Evolutionary conservation across 306 rosid species (phyloP).

Genomic region (Benincasa hispida): DNA sequence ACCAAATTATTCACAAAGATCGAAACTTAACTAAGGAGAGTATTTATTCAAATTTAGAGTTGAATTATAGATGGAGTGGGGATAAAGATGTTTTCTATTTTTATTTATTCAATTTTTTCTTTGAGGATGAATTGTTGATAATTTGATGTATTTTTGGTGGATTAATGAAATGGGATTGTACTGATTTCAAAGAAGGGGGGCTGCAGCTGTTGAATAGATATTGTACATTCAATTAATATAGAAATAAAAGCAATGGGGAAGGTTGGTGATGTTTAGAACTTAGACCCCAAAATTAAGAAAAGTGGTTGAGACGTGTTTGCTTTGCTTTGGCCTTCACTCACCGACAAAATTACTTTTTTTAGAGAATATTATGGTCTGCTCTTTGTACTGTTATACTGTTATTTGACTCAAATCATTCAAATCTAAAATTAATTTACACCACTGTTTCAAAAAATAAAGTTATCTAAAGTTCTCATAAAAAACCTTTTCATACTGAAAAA

Average conservation of each 20-base stretch:
- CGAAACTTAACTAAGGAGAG: background rate
- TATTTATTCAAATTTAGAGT: background rate
- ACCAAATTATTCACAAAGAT: too few species aligned
- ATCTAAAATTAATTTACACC: background rate
- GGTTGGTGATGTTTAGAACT: background rate
- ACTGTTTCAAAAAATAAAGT: background rate
- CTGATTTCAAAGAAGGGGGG: background rate
- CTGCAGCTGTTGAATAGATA: background rate
- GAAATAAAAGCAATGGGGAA: background rate
- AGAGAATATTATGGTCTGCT: background rate
- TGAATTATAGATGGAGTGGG: background rate
- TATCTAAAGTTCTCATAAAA: background rate
- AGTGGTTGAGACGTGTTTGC: background rate
- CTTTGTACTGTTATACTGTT: background rate
- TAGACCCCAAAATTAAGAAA: background rate
- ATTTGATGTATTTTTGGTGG: background rate
- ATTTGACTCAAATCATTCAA: background rate
- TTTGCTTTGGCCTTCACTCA: background rate
- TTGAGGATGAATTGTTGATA: background rate
- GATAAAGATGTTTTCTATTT: background rate
- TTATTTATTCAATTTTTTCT: too few species aligned
- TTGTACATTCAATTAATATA: conserved; percentile 1
- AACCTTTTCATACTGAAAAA: background rate
- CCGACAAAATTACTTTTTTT: background rate
- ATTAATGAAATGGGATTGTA: background rate